phyloP scores from a whole-genome alignment of 202 grass and related monocot species.

The Zoysia matrella region DNA sequence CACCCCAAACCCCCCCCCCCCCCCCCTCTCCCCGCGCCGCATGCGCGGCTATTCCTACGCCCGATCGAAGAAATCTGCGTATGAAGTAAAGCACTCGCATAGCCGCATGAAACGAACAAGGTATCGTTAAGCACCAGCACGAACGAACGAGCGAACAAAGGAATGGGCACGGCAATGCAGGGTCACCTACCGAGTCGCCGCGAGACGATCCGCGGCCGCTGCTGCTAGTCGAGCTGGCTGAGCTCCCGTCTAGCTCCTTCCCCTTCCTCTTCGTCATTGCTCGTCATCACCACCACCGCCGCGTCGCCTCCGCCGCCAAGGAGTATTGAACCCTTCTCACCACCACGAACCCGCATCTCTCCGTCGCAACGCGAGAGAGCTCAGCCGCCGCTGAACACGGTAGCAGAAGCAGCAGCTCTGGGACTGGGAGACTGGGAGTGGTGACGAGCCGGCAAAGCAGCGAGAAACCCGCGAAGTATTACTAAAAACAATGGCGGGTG shows the following conservation, averaged over 20 bases:
- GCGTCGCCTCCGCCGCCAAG: background rate
- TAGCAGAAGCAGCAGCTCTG: background rate
- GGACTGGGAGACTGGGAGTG: background rate
- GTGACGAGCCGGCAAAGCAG: background rate
- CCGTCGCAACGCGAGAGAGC: background rate
- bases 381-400: background rate
- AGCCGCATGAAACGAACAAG: background rate
- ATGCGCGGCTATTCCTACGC: too few relatives aligned
- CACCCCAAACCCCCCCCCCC: too few relatives aligned
- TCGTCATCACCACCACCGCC: background rate
- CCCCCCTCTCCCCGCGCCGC: too few relatives aligned
- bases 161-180: background rate
- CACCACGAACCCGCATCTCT: slow-evolving; percentile 27
- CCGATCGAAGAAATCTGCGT: too few relatives aligned
- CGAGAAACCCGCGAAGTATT: slow-evolving; percentile 39
- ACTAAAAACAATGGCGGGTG: slow-evolving; percentile 54
- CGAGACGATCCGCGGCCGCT: slow-evolving; percentile 33
- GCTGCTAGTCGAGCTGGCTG: slow-evolving; percentile 38
- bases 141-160: background rate
- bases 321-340: background rate
- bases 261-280: background rate
- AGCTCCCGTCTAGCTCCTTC: slow-evolving; percentile 22
- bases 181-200: slow-evolving; percentile 37
- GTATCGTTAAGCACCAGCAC: background rate
- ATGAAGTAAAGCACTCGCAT: background rate